These are phyloP conservation scores for Penicillium atrosanguineum DNA, from an alignment of 495 filamentous ascomycete genomes.

Conservation along the genomic window DNA sequence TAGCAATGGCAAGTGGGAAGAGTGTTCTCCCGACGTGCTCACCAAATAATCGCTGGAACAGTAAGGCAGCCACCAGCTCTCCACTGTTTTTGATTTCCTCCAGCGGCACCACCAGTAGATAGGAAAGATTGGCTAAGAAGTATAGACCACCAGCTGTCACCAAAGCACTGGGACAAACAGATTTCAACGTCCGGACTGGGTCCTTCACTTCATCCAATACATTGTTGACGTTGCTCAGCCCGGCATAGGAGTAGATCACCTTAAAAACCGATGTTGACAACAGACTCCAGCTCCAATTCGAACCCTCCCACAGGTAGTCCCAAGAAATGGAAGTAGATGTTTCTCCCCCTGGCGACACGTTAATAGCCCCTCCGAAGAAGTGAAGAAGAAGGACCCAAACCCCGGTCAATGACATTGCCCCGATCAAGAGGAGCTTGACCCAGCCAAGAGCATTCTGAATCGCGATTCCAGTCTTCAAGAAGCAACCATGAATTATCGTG, in stretches of 20 bases:
- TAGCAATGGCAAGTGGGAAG: conserved; percentile 62
- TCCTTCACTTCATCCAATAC: conserved; percentile 75
- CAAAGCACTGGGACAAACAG: conserved; percentile 60
- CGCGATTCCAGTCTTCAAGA: conserved; percentile 36
- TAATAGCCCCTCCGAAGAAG: conserved; percentile 18
- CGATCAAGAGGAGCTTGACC: conserved; percentile 47
- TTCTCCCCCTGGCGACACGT: conserved; percentile 1
- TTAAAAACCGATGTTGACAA: conserved; percentile 67
- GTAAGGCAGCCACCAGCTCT: conserved; percentile 64
- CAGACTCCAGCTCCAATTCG: conserved; percentile 50
- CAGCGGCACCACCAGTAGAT: conserved; percentile 64
- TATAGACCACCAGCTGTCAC: conserved; percentile 62
- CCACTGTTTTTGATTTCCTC: conserved; percentile 67
- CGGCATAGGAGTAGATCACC: conserved; percentile 70
- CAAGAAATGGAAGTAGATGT: conserved; percentile 18
- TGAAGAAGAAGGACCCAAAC: conserved; percentile 41
- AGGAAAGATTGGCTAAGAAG: conserved; percentile 67
- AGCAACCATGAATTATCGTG: conserved; percentile 39
- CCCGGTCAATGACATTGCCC: conserved; percentile 43
- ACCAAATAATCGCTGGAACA: conserved; percentile 68
- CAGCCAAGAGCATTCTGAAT: conserved; percentile 49
- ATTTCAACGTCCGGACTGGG: conserved; percentile 63
- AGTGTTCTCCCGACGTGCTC: conserved; percentile 52
- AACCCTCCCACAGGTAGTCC: conserved; percentile 40
- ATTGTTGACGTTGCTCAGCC: conserved; percentile 67